A percentile compares a stretch with the other conserved stretches of the same genome.
phyloP scores from a whole-genome alignment of 2,329 filamentous ascomycete genomes.

The Chrysosporium keratinophilum region DNA sequence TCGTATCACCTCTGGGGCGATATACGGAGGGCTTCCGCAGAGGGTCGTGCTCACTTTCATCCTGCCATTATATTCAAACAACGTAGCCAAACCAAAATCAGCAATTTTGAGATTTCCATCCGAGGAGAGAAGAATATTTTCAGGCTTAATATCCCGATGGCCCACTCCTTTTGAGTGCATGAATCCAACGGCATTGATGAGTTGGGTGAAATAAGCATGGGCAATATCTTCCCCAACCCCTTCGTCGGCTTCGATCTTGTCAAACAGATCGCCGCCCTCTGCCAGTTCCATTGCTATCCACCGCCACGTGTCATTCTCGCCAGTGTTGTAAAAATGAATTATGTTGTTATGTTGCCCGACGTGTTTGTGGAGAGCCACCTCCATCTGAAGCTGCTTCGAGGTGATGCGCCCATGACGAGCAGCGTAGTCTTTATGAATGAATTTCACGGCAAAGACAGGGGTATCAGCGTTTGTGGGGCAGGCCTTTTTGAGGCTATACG shows the following conservation, averaged over 20 bases:
- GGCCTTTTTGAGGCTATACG: constrained; percentile 77
- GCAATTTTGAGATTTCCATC: constrained; percentile 85
- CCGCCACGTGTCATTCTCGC: constrained; percentile 75
- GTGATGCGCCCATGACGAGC: constrained; percentile 79
- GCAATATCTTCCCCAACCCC: constrained; percentile 91
- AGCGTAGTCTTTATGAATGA: constrained; percentile 96
- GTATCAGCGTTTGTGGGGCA: constrained; percentile 56
- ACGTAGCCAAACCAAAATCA: constrained; percentile 89
- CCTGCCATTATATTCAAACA: constrained; percentile 81
- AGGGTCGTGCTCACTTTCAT: constrained; percentile 76
- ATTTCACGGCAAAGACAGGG: constrained; percentile 91
- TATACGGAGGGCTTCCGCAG: constrained; percentile 93
- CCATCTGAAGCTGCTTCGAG: constrained; percentile 80
- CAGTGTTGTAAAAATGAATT: constrained; percentile 81
- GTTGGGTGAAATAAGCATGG: constrained; percentile 89
- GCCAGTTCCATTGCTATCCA: constrained; percentile 99
- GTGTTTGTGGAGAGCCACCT: constrained; percentile 79
- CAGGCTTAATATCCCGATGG: constrained; percentile 83
- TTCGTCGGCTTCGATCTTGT: constrained; percentile 97
- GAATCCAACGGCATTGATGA: constrained; percentile 81
- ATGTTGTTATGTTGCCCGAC: constrained; percentile 86
- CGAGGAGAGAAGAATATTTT: constrained; percentile 83
- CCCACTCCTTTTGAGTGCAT: constrained; percentile 95
- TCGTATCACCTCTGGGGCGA: constrained; percentile 76
- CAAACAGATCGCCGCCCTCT: constrained; percentile 90